Evolutionary conservation across 306 rosid species (phyloP), one percentile per base, ranked within the genome.

Genomic region (Carpinus viminea): DNA sequence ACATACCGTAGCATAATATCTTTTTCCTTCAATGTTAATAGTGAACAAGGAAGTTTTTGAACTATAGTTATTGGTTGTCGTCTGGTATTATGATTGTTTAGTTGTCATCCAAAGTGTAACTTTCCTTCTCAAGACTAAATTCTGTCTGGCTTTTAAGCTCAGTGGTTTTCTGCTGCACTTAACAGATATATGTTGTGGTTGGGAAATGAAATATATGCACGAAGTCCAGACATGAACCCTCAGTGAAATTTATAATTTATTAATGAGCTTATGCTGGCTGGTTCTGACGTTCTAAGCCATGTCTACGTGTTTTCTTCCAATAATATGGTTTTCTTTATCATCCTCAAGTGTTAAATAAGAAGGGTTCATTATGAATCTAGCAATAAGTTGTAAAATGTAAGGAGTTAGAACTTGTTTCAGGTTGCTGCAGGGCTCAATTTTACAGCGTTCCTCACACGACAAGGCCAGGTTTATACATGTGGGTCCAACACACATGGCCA

Each of bases 401-500:
- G 65, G 47, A 72, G 51, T 65, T 24, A 31, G 55, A 50, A 81
- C 78, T 68, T 80, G 66, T 82, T 74, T 75, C 85, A 94, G 98
- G 97, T 94, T 85, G 88, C 94, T 72, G 85, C 93, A 51, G 98
- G 98, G 78, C 95, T 88, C 60, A 92, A 94, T 86, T 91, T 89
- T 82, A 91, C 98, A 2, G 97, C 85, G 82, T 91, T 94, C 73
- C 92, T 94, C 80, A 84, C 97, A 66, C 85, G 90, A 80, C 80
- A 89, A 87, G 97, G 97, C 62, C 90, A 85, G 61, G 92, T 94
- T 54, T 92, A 91, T 79, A 88, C 98, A 13, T 94, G 97, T 21
- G 98, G 98, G 71, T 76, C 80, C 78, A 94, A 94, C 87, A 76
- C 92, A 4, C 91, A 85, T 43, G 98, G 98, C 70, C 98, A 94